Evolutionary conservation across 2,329 filamentous ascomycete genomes (phyloP).

Genomic region (Nemania bipapillata): DNA sequence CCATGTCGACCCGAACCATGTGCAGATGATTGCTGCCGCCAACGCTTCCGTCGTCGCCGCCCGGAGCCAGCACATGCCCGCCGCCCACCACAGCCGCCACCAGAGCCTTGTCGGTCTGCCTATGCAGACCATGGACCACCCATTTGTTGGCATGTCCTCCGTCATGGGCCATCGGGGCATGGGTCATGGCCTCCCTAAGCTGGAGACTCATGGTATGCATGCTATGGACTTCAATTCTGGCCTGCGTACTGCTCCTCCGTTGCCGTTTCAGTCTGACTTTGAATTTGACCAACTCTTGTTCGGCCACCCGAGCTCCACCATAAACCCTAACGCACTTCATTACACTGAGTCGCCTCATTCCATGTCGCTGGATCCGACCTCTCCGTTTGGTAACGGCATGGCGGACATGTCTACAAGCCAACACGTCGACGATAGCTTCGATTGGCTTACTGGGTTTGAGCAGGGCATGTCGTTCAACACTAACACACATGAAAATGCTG

Average conservation of each 20-base stretch:
- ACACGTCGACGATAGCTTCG: slow-evolving; percentile 79
- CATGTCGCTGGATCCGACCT: slow-evolving; percentile 70
- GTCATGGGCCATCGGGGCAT: slow-evolving; percentile 73
- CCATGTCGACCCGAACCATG: slow-evolving; percentile 81
- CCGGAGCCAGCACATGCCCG: slow-evolving; percentile 58
- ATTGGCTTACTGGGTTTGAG: slow-evolving; percentile 85
- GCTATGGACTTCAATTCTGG: slow-evolving; percentile 72
- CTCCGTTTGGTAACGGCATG: slow-evolving; percentile 68
- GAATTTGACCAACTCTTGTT: slow-evolving; percentile 78
- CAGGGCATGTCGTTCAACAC: slow-evolving; percentile 74
- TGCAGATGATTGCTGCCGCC: slow-evolving; percentile 75
- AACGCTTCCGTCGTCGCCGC: slow-evolving; percentile 65
- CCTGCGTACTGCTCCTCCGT: slow-evolving; percentile 79
- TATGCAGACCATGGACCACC: slow-evolving; percentile 67
- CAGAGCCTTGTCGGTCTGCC: slow-evolving; percentile 77
- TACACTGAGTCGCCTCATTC: slow-evolving; percentile 81
- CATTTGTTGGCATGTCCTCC: slow-evolving; percentile 78
- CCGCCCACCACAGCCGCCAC: slow-evolving; percentile 76
- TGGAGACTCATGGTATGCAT: slow-evolving; percentile 80
- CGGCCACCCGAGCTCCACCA: slow-evolving; percentile 70
- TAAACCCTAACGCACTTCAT: slow-evolving; percentile 80
- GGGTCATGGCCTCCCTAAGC: slow-evolving; percentile 77
- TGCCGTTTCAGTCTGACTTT: slow-evolving; percentile 71
- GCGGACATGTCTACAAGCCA: slow-evolving; percentile 68
- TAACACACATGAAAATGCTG: slow-evolving; percentile 77